Base-by-base conservation (phyloP, 495 filamentous ascomycete species). In the Friedmanniomyces simplex region DNA sequence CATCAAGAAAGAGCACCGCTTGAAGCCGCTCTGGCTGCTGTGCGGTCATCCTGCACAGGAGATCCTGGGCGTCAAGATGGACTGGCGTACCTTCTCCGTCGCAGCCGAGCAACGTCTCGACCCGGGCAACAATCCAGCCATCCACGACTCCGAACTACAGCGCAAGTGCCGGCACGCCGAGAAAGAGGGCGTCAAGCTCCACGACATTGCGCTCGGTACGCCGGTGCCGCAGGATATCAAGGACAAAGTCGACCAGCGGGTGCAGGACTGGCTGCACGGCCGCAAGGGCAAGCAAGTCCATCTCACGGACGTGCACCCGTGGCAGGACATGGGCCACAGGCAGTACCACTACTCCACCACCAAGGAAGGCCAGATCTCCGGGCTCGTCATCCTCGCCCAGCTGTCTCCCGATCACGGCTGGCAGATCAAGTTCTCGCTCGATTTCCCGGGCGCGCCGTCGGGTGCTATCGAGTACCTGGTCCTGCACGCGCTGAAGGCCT, bases 381-480 rank as follows among this genome's bases (percentile, higher is more conserved):
- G 85, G 14, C 77, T 95, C 50, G 82, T 87, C 61, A 81, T 86
- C 39, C 69, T 95, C 59, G 84, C 83, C 55, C 83, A 84, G 66
- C 79, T 95, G 25, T 79, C 83, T 20, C 87, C 87, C 0, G 68
- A 77, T 34, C 80, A 91, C 61, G 88, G 88, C 54, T 89, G 86
- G 77, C 88, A 95, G 72, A 82, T 93, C 71, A 93, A 95, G 72
- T 91, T 88, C 71, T 83, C 82, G 42, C 79, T 93, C 56, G 88
- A 91, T 67, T 93, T 95, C 76, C 88, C 88, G 16, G 79, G 79
- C 18, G 77, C 87, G 2, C 86, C 88, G 2, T 84, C 76, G 55
- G 89, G 88, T 54, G 83, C 83, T 34, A 95, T 93, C 60, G 89
- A 95, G 71, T 74, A 78, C 2, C 79, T 89, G 49, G 86, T 90